Evolutionary conservation across 441 rosid genomes (phyloP), one percentile per base, ranked within the genome.

Genomic region (Bocquillonia castaneifolia): DNA sequence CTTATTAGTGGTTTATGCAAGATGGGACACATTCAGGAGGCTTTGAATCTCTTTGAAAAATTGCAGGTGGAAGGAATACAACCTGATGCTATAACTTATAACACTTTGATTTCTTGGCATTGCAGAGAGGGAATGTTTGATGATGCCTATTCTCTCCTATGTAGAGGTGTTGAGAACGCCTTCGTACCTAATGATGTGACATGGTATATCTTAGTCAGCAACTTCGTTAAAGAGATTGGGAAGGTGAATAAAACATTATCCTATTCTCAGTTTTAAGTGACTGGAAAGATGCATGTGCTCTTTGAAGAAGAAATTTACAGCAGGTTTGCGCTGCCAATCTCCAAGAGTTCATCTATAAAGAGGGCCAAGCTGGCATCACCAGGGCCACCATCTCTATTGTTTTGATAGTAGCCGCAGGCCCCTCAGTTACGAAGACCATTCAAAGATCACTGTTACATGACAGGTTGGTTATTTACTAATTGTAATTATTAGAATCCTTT

Each of bases 331-430:
- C 99, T 44, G 82, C 98, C 1, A 94, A 92, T 77, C 91, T 94
- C 15, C 99, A 94, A 74, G 99, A 94, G 88, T 91, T 92, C 45
- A 98, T 94, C 5, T 94, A 94, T 81, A 94, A 94, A 86, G 98
- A 94, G 82, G 99, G 99, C 0, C 99, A 94, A 77, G 99, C 99
- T 57, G 99, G 99, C 59, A 90, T 94, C 37, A 92, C 99, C 9
- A 94, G 90, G 59, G 97, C 98, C 10, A 94, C 99, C 0, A 98
- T 94, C 2, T 92, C 97, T 0, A 78, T 94, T 28, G 85, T 92
- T 44, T 94, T 31, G 86, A 92, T 59, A 68, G 95, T 77, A 72
- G 76, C 53, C 59, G 88, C 25, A 90, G 99, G 54, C 99, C 98
- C 14, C 93, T 94, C 13, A 96, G 99, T 1, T 90, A 92, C 25